Evolutionary conservation across 2,329 filamentous ascomycete genomes (phyloP).

Genomic region (Aspergillus transmontanensis): DNA sequence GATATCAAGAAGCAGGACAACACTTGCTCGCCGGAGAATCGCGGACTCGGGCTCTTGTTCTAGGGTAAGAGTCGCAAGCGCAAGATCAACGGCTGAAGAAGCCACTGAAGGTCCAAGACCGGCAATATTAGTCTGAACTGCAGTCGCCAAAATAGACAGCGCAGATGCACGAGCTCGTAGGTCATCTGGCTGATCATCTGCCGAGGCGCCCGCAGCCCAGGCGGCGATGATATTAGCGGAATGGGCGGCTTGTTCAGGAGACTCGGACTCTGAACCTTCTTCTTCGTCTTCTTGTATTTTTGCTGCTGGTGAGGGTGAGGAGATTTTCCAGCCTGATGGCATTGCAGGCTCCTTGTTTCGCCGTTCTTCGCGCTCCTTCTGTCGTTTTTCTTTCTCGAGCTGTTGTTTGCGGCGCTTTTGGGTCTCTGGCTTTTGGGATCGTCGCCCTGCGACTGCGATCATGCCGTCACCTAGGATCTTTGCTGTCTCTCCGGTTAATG

Average conservation of each 20-base stretch:
- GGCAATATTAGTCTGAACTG: slow-evolving; percentile 42
- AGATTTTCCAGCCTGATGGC: slow-evolving; percentile 34
- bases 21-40: slow-evolving; percentile 46
- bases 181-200: slow-evolving; percentile 46
- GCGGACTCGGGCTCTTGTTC: slow-evolving; percentile 41
- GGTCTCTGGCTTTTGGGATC: slow-evolving; percentile 39
- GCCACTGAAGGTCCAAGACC: slow-evolving; percentile 40
- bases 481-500: slow-evolving; percentile 40
- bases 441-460: slow-evolving; percentile 42
- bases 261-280: slow-evolving; percentile 37
- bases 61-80: slow-evolving; percentile 41
- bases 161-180: slow-evolving; percentile 47
- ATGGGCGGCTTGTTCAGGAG: slow-evolving; percentile 35
- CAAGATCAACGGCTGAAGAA: slow-evolving; percentile 42
- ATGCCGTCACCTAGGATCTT: slow-evolving; percentile 42
- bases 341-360: slow-evolving; percentile 28
- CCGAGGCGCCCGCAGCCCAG: slow-evolving; percentile 42
- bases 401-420: slow-evolving; percentile 32
- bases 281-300: slow-evolving; percentile 21
- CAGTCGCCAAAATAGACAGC: slow-evolving; percentile 46
- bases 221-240: slow-evolving; percentile 42
- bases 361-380: slow-evolving; percentile 32
- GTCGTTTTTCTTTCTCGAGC: slow-evolving; percentile 29
- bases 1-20: slow-evolving; percentile 43
- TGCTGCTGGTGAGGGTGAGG: slow-evolving; percentile 19